Base-by-base conservation (phyloP, 352 stramenopile species). In the Phytophthora cryptogea region DNA sequence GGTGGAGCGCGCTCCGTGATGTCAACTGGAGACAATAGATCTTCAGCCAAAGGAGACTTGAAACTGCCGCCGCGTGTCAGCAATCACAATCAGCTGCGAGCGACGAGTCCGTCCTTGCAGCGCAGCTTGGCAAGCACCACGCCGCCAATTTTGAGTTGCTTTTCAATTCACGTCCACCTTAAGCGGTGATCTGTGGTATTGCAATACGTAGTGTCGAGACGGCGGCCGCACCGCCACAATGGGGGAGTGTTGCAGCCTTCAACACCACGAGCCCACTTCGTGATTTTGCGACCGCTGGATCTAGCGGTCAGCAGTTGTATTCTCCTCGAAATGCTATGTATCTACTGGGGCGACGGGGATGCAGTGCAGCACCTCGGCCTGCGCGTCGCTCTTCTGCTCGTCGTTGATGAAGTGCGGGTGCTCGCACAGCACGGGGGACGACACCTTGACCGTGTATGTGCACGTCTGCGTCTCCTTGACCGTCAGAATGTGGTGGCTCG, bases 381-480 rank as follows among this genome's bases (percentile, higher is more conserved):
- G 58, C 10, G 79, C 70, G 28, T 83, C 76, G 47, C 66, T 78
- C 27, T 75, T 83, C 27, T 78, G 68, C 50, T 90, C 78, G 37
- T 90, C 78, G 30, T 76, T 89, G 49, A 89, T 65, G 56, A 94
- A 94, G 44, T 94, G 80, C 50, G 86, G 86, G 60, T 94, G 86
- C 47, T 90, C 76, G 42, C 86, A 94, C 30, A 94, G 64, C 45
- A 79, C 69, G 0, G 86, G 79, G 6, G 82, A 77, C 10, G 83
- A 90, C 42, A 94, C 75, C 55, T 94, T 92, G 49, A 94, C 72
- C 49, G 82, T 83, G 61, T 94, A 94, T 40, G 56, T 61, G 59
- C 86, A 94, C n/a, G 86, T 94, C 66, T 92, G 80, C 17, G 76
- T 88, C 68, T 94, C 86, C 51, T 92, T 91, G 43, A 92, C 75